These are phyloP conservation scores for Venturia oleaginea DNA, from an alignment of 2,329 filamentous ascomycete genomes.

Conservation along the genomic window DNA sequence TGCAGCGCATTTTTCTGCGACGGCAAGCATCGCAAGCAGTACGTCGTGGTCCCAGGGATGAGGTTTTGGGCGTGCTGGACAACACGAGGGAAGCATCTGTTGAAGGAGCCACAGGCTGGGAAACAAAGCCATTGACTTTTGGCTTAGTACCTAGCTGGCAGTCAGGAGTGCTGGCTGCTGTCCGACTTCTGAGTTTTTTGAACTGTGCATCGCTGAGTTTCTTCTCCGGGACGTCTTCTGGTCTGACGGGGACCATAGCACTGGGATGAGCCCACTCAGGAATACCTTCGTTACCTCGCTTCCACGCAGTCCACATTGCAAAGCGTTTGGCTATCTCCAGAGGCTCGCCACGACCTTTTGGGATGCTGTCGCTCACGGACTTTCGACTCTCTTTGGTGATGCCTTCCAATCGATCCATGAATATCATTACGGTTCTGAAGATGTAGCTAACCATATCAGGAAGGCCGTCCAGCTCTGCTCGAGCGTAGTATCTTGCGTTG, in stretches of 20 bases:
- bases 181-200: conserved; percentile 47
- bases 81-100: conserved; percentile 24
- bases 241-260: conserved; percentile 40
- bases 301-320: conserved; percentile 59
- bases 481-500: conserved; percentile 53
- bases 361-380: conserved; percentile 53
- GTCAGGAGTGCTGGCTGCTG: conserved; percentile 34
- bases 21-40: conserved; percentile 55
- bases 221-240: conserved; percentile 39
- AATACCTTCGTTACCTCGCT: conserved; percentile 53
- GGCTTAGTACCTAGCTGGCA: conserved; percentile 23
- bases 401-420: conserved; percentile 51
- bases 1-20: conserved; percentile 52
- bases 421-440: conserved; percentile 53
- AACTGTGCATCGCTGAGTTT: conserved; percentile 47
- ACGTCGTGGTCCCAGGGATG: conserved; percentile 50
- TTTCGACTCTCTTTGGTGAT: conserved; percentile 50
- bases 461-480: conserved; percentile 52
- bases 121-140: conserved; percentile 23
- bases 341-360: conserved; percentile 52
- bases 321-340: conserved; percentile 51
- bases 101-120: conserved; percentile 21
- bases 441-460: conserved; percentile 52
- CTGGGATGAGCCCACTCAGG: conserved; percentile 54
- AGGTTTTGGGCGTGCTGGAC: conserved; percentile 42